phyloP scores from a whole-genome alignment of 257 asterid species.

The Solanum tacnaense region DNA sequence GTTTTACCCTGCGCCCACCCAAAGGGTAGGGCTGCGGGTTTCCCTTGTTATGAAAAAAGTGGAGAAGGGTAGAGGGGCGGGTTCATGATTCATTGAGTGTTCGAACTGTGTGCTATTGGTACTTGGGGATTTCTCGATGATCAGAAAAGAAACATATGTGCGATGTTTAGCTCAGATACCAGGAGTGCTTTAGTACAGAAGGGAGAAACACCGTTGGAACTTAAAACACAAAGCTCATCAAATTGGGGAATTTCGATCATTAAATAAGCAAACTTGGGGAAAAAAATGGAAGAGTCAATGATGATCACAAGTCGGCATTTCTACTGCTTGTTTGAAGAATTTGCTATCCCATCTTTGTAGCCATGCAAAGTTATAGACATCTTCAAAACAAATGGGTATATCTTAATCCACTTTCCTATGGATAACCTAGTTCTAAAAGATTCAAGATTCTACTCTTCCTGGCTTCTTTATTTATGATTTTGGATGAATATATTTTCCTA shows the following conservation, averaged over 20 bases:
- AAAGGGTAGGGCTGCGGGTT: not conserved
- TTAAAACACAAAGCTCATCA: not conserved
- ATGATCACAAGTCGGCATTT: not conserved
- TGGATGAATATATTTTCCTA: not conserved
- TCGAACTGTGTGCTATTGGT: not conserved
- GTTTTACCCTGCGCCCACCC: not conserved
- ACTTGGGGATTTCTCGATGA: not conserved
- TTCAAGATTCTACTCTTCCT: not conserved
- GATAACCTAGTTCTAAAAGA: not conserved
- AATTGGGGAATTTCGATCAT: not conserved
- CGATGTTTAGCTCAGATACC: not conserved
- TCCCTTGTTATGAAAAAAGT: not conserved
- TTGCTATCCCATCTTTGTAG: not conserved
- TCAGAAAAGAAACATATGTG: not conserved
- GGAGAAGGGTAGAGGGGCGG: not conserved
- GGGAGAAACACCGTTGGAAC: not conserved
- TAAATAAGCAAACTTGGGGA: not conserved
- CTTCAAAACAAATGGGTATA: not conserved
- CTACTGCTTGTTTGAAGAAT: not conserved
- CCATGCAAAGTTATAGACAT: not conserved
- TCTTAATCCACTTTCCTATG: not conserved
- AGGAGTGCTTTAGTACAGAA: not conserved
- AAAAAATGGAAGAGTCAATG: not conserved
- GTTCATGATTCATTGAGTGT: not conserved
- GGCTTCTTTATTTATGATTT: not conserved